phyloP scores from a whole-genome alignment of 1,139 yeast genomes.

The Sugiyamaella neomexicana region DNA sequence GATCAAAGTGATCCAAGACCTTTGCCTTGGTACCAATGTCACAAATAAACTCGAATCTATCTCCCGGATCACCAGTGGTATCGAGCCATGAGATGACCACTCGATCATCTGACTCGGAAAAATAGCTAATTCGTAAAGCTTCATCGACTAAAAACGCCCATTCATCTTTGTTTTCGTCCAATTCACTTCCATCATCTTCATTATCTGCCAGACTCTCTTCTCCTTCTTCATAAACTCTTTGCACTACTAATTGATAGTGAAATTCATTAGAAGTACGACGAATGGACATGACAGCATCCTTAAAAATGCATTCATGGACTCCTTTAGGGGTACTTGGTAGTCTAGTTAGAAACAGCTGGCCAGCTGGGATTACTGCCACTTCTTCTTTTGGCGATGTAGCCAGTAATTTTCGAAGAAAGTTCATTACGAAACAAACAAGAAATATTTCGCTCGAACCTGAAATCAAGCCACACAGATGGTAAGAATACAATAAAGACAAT shows the following conservation, averaged over 20 bases:
- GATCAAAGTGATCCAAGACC: constrained; percentile 66
- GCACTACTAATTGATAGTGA: constrained; percentile 70
- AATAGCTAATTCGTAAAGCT: constrained; percentile 53
- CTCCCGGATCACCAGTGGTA: constrained; percentile 82
- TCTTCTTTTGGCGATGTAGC: constrained; percentile 65
- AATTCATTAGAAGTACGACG: constrained; percentile 66
- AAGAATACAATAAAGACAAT: not conserved
- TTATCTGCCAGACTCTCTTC: constrained; percentile 57
- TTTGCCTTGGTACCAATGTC: constrained; percentile 58
- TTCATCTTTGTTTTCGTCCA: constrained; percentile 56
- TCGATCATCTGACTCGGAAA: constrained; percentile 46
- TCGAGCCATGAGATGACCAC: constrained; percentile 77
- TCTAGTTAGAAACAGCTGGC: constrained; percentile 72
- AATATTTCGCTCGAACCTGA: no score
- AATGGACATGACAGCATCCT: constrained; percentile 75
- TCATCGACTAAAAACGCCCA: constrained; percentile 67
- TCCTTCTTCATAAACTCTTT: constrained; percentile 67
- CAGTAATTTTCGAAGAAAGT: constrained; percentile 70
- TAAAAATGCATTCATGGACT: constrained; percentile 74
- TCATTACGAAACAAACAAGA: constrained; percentile 51
- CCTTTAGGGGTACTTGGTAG: constrained; percentile 83
- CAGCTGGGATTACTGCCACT: constrained; percentile 71
- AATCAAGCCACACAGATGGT: no score
- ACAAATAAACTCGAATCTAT: constrained; percentile 76
- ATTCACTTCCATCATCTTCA: constrained; percentile 57